phyloP scores from a whole-genome alignment of 169 alveolate species.

The Sarcocystis neurona region DNA sequence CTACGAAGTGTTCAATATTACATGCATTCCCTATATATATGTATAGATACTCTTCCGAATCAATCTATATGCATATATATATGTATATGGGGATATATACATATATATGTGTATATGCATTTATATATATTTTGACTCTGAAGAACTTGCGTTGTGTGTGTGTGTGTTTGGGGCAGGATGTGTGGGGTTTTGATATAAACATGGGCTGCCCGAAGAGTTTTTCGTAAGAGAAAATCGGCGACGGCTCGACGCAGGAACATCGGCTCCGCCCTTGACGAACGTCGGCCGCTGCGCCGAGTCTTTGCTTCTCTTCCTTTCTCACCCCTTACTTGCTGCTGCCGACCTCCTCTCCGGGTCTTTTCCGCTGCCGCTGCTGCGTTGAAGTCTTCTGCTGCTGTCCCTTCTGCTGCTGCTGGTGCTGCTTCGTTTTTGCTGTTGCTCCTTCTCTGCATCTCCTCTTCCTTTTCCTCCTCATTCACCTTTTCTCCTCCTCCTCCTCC shows the following conservation, averaged over 20 bases:
- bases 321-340: background rate
- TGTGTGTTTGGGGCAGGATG: slow-evolving; percentile 33
- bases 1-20: too few relatives aligned
- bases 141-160: background rate
- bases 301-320: background rate
- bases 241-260: too few relatives aligned
- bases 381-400: background rate
- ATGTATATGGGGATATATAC: background rate
- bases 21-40: too few relatives aligned
- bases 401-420: background rate
- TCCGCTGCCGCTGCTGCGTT: background rate
- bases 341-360: background rate
- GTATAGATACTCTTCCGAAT: background rate
- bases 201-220: slow-evolving; percentile 72
- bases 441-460: too few relatives aligned
- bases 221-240: slow-evolving; percentile 60
- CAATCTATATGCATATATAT: too few relatives aligned
- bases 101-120: background rate
- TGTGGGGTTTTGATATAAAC: slow-evolving; percentile 61
- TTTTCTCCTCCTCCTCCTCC: too few relatives aligned
- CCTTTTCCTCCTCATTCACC: too few relatives aligned
- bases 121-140: background rate
- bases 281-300: too few relatives aligned
- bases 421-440: too few relatives aligned
- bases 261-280: too few relatives aligned